Conservation (phyloP, 371 early-diverging fungal genomes). For the Mucor velutinosus region DNA sequence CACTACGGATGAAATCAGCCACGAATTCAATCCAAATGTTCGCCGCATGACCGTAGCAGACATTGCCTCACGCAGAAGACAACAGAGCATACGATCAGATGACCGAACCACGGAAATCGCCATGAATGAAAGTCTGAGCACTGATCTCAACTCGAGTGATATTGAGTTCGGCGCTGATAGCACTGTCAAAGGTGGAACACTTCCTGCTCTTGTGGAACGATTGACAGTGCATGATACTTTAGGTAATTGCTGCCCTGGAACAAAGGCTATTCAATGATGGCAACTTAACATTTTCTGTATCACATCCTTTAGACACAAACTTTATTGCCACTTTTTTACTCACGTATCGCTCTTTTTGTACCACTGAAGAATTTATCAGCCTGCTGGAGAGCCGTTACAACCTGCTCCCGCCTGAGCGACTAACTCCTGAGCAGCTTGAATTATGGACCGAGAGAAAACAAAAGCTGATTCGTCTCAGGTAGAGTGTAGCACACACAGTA, state of each 20-base stretch:
- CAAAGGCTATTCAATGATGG: conserved; percentile 9
- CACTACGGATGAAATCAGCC: background rate
- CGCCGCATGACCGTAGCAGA: conserved; percentile 10
- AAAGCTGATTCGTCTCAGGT: conserved; percentile 80
- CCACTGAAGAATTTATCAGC: conserved; percentile 74
- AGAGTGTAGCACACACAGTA: conserved; percentile 1
- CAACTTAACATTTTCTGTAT: conserved; percentile 6
- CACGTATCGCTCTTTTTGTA: conserved; percentile 86
- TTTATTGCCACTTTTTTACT: conserved; percentile 86
- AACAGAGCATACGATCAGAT: conserved; percentile 19
- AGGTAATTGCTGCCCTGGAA: conserved; percentile 27
- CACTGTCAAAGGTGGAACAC: conserved; percentile 84
- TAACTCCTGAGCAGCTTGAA: conserved; percentile 69
- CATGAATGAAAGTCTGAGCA: conserved; percentile 41
- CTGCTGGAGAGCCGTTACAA: conserved; percentile 73
- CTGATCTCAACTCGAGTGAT: conserved; percentile 72
- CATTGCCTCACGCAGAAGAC: conserved; percentile 8
- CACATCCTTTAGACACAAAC: conserved; percentile 57
- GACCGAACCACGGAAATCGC: background rate
- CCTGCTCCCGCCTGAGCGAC: conserved; percentile 68
- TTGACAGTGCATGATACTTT: conserved; percentile 82
- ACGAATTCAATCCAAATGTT: background rate
- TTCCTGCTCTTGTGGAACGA: conserved; percentile 82
- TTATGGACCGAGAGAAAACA: conserved; percentile 87
- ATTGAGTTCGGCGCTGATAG: conserved; percentile 80